Conservation (phyloP, 306 rosid genomes). For the Vachellia collinsii region DNA sequence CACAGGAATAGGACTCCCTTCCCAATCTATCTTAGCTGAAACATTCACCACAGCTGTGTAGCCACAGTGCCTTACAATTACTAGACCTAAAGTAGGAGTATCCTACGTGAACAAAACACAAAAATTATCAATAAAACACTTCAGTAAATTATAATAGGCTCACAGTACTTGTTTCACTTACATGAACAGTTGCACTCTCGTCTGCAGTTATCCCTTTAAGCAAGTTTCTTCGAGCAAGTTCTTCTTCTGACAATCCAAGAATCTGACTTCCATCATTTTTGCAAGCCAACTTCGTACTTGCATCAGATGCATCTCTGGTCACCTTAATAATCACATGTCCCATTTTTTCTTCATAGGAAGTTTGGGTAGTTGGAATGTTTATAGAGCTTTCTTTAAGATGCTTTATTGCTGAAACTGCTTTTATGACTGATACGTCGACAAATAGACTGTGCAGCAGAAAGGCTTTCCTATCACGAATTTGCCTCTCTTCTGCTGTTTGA, state of each 20-base stretch:
- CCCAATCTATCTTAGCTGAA: conserved; percentile 61
- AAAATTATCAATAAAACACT: conserved; percentile 9
- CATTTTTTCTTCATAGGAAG: conserved; percentile 60
- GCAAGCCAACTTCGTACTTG: conserved; percentile 75
- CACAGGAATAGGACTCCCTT: conserved; percentile 55
- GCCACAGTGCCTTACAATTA: conserved; percentile 84
- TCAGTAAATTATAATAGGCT: conserved; percentile 18
- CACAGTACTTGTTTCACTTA: conserved; percentile 45
- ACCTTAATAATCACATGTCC: conserved; percentile 82
- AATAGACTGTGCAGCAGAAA: conserved; percentile 95
- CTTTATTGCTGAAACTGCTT: conserved; percentile 78
- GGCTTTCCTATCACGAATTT: conserved; percentile 89
- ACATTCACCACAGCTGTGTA: conserved; percentile 95
- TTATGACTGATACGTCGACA: conserved; percentile 80
- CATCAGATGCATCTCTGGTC: conserved; percentile 80
- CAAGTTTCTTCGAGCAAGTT: conserved; percentile 83
- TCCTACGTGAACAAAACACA: conserved; percentile 64
- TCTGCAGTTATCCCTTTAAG: conserved; percentile 98
- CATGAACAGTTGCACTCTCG: conserved; percentile 99
- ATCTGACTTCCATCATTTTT: conserved; percentile 85
- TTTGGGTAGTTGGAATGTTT: conserved; percentile 40
- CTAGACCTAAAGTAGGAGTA: conserved; percentile 84
- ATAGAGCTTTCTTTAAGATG: conserved; percentile 50
- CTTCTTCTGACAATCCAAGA: conserved; percentile 71
- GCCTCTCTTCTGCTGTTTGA: conserved; percentile 89